Conservation (phyloP, 1,284 basidiomycete species). For the Ceratobasidium theobromae region DNA sequence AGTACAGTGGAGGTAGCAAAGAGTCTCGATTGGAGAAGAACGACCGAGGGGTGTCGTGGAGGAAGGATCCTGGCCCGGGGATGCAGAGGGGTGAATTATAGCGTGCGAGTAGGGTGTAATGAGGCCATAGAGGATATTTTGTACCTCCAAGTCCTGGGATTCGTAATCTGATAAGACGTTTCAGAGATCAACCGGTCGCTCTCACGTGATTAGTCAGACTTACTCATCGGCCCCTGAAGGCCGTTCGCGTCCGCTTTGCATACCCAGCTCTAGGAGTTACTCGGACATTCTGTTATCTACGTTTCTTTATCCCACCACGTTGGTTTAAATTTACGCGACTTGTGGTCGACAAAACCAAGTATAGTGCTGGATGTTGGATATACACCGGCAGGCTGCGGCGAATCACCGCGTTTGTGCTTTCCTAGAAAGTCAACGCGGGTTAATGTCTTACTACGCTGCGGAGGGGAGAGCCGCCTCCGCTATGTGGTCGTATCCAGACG, state of each 20-base stretch:
- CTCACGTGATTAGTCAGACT: slow-evolving; percentile 19
- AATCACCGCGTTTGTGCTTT: slow-evolving; percentile 33
- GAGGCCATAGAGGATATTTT: neutral
- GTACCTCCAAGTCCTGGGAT: neutral
- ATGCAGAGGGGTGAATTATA: slow-evolving; percentile 1
- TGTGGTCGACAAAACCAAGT: neutral
- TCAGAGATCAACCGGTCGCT: slow-evolving; percentile 14
- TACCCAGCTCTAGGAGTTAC: too few relatives aligned
- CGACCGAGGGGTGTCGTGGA: neutral
- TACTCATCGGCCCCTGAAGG: neutral
- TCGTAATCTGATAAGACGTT: slow-evolving; percentile 22
- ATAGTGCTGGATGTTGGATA: neutral
- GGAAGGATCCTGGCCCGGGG: neutral
- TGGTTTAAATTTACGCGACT: neutral
- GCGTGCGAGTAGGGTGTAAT: slow-evolving; percentile 23
- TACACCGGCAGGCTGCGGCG: slow-evolving; percentile 16
- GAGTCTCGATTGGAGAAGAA: neutral
- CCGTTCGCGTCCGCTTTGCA: neutral
- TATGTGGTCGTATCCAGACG: neutral
- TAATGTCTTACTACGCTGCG: slow-evolving; percentile 28
- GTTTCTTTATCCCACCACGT: neutral
- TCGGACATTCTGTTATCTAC: neutral
- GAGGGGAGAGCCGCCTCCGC: slow-evolving; percentile 33
- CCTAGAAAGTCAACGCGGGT: slow-evolving; percentile 33
- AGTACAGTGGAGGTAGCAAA: too few relatives aligned